Base-by-base conservation (phyloP, 2,329 filamentous ascomycete genomes). In the Penicillium palitans region DNA sequence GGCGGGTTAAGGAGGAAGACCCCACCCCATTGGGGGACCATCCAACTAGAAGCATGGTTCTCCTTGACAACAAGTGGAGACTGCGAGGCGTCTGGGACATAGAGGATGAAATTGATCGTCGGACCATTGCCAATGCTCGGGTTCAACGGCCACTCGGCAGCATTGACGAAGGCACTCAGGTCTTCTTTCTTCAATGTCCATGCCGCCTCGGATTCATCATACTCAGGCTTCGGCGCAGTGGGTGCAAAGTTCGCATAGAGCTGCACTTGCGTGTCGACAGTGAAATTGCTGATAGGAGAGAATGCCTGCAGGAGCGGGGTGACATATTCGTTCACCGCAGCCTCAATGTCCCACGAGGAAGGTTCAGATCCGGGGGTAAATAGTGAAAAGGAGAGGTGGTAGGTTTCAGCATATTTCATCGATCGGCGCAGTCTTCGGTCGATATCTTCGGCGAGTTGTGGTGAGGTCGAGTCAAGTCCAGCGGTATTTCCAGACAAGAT, bases 71-170 rank as follows among this genome's bases (percentile, higher is more conserved):
- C 66, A 35, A 89, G 76, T 13, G 87, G 87, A 3, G 82, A 82
- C 60, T 86, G 82, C 7, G 77, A 77, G 58, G 89, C 85, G 58
- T 90, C 87, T 6, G 93, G 91, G 8, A 96, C 87, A 70, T 95
- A 99, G 29, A 98, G 83, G 57, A 98, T 87, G 72, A 99, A 98
- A 76, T 99, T 98, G 70, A 99, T 87, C 0, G 95, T 99, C 1
- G 95, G 95, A 0, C 93, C 93, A 19, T 86, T 87, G 42, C 93
- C 95, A 65, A 99, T 98, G 57, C 91, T 96, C 0, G 93, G 93
- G 61, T 90, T 96, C 3, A 99, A 78, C 0, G 95, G 95, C 95
- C 95, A 99, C 77, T 99, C 95, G 2, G 95, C 95, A 2, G 93
- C 93, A 70, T 99, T 99, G 75, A 99, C 92, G 70, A 99, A 99